Evolutionary conservation across 2,329 filamentous ascomycete species (phyloP), one percentile per base, ranked within the genome.

Genomic region (Zasmidium angulare): DNA sequence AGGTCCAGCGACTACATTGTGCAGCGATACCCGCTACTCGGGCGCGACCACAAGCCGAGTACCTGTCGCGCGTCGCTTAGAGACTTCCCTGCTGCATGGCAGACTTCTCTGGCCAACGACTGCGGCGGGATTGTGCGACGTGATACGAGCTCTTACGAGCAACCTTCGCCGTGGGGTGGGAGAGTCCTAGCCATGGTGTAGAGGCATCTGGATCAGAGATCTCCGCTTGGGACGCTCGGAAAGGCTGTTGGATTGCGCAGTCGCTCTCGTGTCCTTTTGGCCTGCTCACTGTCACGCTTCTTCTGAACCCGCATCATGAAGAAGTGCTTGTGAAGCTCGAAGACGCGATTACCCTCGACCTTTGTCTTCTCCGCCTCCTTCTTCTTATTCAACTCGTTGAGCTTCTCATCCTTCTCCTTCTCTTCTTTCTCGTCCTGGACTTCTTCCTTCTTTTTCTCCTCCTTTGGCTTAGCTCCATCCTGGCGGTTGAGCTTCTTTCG

Each of bases 321-420:
- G 75, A 99, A 96, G 23, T 86, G 93, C 89, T 88, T 92, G 71
- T 93, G 89, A 59, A 97, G 80, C 65, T 89, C 85, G 76, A 95
- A 99, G 2, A 96, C 83, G 46, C 93, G 85, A 20, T 91, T 89
- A 58, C 89, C 87, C 61, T 90, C 87, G 2, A 72, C 60, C 19
- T 75, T 84, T 59, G 87, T 85, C 69, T 85, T 84, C 69, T 90
- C 86, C 66, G 83, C 83, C 70, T 86, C 87, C 64, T 77, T 78
- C 67, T 78, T 79, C 58, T 73, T 69, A 80, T 73, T 73, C 46
- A 75, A 66, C 31, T 70, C 72, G 65, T 77, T 72, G 46, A 74
- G 64, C 63, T 76, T 76, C 4, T 78, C 75, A 53, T 79, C 78
- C n/a, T 77, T 71, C 60, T 69, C 72, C 55, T 73, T 73, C 56